Evolutionary conservation across 805 yeast species (phyloP).

Genomic region (Komagataella populi): DNA sequence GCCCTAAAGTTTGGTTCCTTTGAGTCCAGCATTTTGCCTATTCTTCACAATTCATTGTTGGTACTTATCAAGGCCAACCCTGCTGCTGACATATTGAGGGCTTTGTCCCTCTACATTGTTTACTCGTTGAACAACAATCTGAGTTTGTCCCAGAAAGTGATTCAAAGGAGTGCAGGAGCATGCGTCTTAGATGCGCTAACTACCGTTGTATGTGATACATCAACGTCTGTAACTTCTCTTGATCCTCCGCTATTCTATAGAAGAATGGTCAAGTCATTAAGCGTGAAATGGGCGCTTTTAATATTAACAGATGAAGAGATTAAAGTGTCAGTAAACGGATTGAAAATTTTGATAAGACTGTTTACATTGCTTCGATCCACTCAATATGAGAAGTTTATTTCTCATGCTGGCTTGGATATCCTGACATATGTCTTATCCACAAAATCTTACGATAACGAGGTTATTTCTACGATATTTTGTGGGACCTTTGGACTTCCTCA

Average conservation of each 20-base stretch:
- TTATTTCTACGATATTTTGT: conserved; percentile 26
- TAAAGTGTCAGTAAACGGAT: conserved; percentile 23
- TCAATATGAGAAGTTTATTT: conserved; percentile 33
- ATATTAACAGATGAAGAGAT: conserved; percentile 28
- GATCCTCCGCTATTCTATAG: conserved; percentile 16
- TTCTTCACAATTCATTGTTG: conserved; percentile 23
- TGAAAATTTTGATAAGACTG: conserved; percentile 33
- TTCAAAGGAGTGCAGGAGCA: background rate
- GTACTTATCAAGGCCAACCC: conserved; percentile 31
- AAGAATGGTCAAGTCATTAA: conserved; percentile 36
- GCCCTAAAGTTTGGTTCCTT: conserved; percentile 29
- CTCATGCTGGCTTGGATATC: conserved; percentile 36
- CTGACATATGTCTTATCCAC: conserved; percentile 28
- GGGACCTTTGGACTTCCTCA: conserved; percentile 32
- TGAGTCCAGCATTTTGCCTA: conserved; percentile 21
- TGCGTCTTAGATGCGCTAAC: conserved; percentile 22
- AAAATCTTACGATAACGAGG: conserved; percentile 34
- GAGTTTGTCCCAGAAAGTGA: background rate
- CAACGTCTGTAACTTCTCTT: conserved; percentile 2
- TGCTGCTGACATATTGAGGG: conserved; percentile 38
- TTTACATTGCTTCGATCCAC: conserved; percentile 31
- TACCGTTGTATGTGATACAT: conserved; percentile 25
- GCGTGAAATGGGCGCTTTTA: conserved; percentile 53
- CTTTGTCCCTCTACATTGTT: conserved; percentile 35
- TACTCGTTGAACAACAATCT: conserved; percentile 24